phyloP scores from a whole-genome alignment of 2,329 filamentous ascomycete species.

The Gliomastix tumulicola region DNA sequence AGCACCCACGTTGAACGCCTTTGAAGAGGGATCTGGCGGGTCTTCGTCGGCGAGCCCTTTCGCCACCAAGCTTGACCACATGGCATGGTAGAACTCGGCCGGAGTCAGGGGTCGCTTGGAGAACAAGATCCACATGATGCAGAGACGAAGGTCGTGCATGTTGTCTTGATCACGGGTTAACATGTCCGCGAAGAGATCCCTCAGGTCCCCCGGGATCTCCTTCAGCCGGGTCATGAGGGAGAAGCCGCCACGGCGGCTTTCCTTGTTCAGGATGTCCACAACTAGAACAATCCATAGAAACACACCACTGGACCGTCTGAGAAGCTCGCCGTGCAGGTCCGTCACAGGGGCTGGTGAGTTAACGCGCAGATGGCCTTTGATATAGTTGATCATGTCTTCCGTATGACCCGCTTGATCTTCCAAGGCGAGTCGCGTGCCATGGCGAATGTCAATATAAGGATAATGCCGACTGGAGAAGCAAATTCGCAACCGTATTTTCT shows the following conservation, averaged over 20 bases:
- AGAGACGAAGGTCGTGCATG: constrained; percentile 28
- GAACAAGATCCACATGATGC: constrained; percentile 44
- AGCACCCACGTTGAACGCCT: constrained; percentile 15
- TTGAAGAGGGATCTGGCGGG: not conserved
- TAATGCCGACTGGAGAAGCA: constrained; percentile 39
- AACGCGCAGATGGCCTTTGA: constrained; percentile 5
- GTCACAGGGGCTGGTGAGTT: not conserved
- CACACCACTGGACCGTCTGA: constrained; percentile 23
- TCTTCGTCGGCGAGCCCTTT: constrained; percentile 4
- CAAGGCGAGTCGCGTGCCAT: constrained; percentile 13
- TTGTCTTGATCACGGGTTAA: constrained; percentile 34
- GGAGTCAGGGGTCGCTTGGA: constrained; percentile 30
- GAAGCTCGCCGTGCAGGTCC: not conserved
- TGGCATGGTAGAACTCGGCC: constrained; percentile 31
- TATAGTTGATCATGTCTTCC: constrained; percentile 14
- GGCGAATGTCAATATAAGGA: constrained; percentile 24
- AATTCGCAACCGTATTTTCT: constrained; percentile 15
- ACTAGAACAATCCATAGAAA: constrained; percentile 36
- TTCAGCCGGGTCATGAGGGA: constrained; percentile 16
- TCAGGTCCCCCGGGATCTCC: constrained; percentile 22
- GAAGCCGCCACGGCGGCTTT: constrained; percentile 14
- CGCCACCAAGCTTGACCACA: too few relatives aligned
- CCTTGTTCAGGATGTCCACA: constrained; percentile 25
- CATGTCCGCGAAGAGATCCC: constrained; percentile 37
- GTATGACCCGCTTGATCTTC: constrained; percentile 15